Evolutionary conservation across 2,329 filamentous ascomycete genomes (phyloP), one percentile per base, ranked within the genome.

Genomic region (Coccinonectria pachysandricola): DNA sequence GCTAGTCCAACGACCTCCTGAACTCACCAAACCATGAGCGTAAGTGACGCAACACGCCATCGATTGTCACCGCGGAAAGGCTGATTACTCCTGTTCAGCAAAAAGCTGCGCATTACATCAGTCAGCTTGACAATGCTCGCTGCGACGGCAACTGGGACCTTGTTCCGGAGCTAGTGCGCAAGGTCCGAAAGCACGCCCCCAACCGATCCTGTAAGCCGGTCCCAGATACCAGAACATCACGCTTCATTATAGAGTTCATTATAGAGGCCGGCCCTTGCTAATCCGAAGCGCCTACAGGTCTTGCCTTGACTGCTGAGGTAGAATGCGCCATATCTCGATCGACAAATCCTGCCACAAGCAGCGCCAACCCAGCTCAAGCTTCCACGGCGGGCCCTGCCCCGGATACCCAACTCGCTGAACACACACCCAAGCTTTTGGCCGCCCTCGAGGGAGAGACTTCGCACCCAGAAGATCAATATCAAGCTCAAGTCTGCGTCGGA

Each of bases 141-240:
- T 93, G 85, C 56, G 77, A 88, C 47, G 86, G 81, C 27, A 78
- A 77, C 53, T 98, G 91, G 91, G 67, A 75, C 41, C 75, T 82
- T 15, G 71, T 96, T 15, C 83, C 84, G 14, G 88, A 96, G 60
- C 70, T 93, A 37, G 78, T 91, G 46, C 76, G 88, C 53, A 98
- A 98, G 59, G 71, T 96, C 48, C 81, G 80, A 49, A 96, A 98
- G 57, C 88, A 98, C 68, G 83, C 86, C 44, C 79, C 86, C 20
- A 73, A 82, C 35, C 74, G 83, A 54, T 72, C 73, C 57, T 94
- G 88, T 95, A 78, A 45, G 73, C 50, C 37, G 30, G 27, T n/a
- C 21, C 27, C 22, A 16, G 24, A 21, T 26, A 24, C 28, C n/a
- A n/a, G n/a, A n/a, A n/a, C n/a, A n/a, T n/a, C n/a, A n/a, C n/a